These are phyloP conservation scores for Alternaria ventricosa DNA, from an alignment of 2,329 filamentous ascomycete species.

Conservation along the genomic window DNA sequence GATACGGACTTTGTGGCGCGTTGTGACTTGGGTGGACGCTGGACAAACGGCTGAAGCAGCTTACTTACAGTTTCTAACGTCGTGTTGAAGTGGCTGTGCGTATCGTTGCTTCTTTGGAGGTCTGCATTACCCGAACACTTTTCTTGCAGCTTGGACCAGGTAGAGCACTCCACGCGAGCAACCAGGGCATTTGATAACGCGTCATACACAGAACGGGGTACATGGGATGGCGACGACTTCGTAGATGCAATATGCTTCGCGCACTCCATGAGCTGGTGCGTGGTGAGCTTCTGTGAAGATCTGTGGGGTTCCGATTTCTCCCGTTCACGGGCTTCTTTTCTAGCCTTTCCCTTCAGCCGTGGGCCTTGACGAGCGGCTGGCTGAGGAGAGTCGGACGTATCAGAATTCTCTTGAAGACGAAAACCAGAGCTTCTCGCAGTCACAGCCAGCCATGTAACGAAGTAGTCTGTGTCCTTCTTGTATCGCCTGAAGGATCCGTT, in stretches of 20 bases:
- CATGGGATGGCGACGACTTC: background rate
- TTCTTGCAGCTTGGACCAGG: background rate
- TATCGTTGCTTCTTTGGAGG: background rate
- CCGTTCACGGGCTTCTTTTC: background rate
- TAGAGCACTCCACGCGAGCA: background rate
- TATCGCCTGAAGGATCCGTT: background rate
- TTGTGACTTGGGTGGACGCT: background rate
- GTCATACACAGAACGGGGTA: background rate
- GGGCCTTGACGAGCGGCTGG: background rate
- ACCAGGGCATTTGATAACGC: background rate
- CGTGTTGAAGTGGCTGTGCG: background rate
- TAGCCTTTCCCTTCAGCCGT: background rate
- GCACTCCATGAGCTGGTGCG: background rate
- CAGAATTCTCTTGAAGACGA: background rate
- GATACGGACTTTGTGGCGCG: background rate
- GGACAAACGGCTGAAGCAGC: background rate
- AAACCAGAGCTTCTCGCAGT: background rate
- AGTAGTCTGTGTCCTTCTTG: background rate
- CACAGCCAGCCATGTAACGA: background rate
- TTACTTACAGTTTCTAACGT: background rate
- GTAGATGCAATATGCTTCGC: background rate
- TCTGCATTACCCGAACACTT: background rate
- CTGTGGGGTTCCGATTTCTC: background rate
- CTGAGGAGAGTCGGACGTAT: background rate
- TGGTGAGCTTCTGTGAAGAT: background rate